phyloP scores from a whole-genome alignment of 2,329 filamentous ascomycete genomes.

The Colletotrichum tanaceti region DNA sequence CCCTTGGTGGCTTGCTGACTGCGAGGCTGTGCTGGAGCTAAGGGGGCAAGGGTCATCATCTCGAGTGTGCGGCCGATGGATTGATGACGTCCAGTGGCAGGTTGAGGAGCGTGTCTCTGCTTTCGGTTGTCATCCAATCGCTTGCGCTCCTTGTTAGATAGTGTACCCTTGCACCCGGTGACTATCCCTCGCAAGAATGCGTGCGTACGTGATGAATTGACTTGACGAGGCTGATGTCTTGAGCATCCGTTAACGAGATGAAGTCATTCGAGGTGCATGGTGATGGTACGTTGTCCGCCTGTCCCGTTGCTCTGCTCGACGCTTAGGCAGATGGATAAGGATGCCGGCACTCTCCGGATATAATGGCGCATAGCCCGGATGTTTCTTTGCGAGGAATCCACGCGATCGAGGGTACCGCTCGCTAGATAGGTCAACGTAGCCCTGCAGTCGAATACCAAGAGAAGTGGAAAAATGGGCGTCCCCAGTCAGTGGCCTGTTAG shows the following conservation, averaged over 20 bases:
- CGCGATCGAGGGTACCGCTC: slow-evolving; percentile 15
- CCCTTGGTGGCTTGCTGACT: slow-evolving; percentile 39
- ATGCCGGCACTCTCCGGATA: neutral
- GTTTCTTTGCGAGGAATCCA: slow-evolving; percentile 11
- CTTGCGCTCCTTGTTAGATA: slow-evolving; percentile 37
- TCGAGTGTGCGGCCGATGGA: slow-evolving; percentile 1
- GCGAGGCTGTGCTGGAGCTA: slow-evolving; percentile 39
- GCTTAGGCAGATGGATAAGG: neutral
- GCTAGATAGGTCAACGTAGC: slow-evolving; percentile 4
- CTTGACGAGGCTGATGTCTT: slow-evolving; percentile 29
- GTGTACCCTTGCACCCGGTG: slow-evolving; percentile 29
- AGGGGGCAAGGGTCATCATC: slow-evolving; percentile 25
- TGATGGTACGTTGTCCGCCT: slow-evolving; percentile 13
- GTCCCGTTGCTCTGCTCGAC: neutral
- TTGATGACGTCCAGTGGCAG: slow-evolving; percentile 31
- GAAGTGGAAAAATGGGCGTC: slow-evolving; percentile 8
- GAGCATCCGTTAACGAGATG: slow-evolving; percentile 12
- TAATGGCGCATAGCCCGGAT: slow-evolving; percentile 1
- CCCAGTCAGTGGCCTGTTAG: neutral
- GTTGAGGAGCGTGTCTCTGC: slow-evolving; percentile 10
- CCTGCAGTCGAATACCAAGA: slow-evolving; percentile 3
- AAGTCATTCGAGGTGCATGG: slow-evolving; percentile 22
- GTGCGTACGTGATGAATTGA: slow-evolving; percentile 2
- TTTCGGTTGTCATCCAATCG: slow-evolving; percentile 41
- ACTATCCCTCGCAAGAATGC: slow-evolving; percentile 34